A percentile compares a stretch with the other conserved stretches of the same genome.
These are phyloP conservation scores for Ustilago esculenta DNA, from an alignment of 1,284 basidiomycete species.

Conservation along the genomic window DNA sequence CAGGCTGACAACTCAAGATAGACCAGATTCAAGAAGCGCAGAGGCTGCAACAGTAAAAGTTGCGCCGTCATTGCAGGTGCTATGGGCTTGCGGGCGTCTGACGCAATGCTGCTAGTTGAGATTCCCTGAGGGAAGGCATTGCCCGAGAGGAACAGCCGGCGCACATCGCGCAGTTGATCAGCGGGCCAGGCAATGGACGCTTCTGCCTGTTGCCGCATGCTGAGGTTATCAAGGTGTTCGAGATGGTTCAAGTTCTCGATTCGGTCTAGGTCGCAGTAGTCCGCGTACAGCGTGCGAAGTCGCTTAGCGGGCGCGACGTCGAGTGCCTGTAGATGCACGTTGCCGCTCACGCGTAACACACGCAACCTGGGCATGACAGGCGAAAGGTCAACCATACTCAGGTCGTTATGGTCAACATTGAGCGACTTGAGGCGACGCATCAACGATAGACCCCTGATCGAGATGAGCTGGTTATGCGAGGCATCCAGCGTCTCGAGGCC, in stretches of 20 bases:
- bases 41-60: conserved; percentile 9
- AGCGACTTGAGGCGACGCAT: conserved; percentile 76
- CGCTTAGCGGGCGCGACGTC: conserved; percentile 77
- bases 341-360: conserved; percentile 86
- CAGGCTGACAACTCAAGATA: conserved; percentile 95
- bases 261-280: conserved; percentile 79
- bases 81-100: conserved; percentile 11
- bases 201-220: conserved; percentile 82
- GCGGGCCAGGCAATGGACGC: conserved; percentile 74
- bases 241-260: conserved; percentile 71
- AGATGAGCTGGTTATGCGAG: conserved; percentile 77
- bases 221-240: conserved; percentile 84
- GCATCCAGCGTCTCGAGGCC: conserved; percentile 81
- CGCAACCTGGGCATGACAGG: conserved; percentile 69
- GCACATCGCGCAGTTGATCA: conserved; percentile 84
- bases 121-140: conserved; percentile 68
- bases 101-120: conserved; percentile 3
- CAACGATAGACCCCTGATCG: conserved; percentile 38
- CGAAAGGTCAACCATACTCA: conserved; percentile 71
- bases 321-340: conserved; percentile 75
- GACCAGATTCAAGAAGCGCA: conserved; percentile 80
- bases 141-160: conserved; percentile 93
- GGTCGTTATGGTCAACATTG: conserved; percentile 81
- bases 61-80: conserved; percentile 1
- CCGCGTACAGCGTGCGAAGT: conserved; percentile 89